These are phyloP conservation scores for Suillus variegatus DNA, from an alignment of 768 basidiomycete genomes.

Conservation along the genomic window DNA sequence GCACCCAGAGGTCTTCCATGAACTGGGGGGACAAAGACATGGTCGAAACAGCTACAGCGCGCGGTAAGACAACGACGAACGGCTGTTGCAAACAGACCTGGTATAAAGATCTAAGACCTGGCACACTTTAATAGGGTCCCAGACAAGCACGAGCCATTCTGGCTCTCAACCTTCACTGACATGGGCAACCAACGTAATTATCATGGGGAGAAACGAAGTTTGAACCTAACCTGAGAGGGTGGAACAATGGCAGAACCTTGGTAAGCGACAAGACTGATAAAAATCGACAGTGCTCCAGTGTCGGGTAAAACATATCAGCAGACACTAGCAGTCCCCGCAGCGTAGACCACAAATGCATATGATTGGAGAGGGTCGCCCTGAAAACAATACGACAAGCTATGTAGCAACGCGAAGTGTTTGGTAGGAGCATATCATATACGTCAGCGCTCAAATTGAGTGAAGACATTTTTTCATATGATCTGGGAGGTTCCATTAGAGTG, in stretches of 20 bases:
- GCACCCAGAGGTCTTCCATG: conserved; percentile 6
- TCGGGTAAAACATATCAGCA: too few relatives aligned
- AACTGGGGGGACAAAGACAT: conserved; percentile 8
- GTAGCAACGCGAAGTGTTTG: neutral
- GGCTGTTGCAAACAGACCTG: neutral
- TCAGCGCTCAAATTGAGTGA: neutral
- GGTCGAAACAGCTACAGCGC: neutral
- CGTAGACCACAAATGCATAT: neutral
- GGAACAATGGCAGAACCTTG: neutral
- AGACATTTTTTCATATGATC: neutral
- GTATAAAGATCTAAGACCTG: neutral
- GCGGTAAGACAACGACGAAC: neutral
- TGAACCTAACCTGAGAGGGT: neutral
- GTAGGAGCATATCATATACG: neutral
- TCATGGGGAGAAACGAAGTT: neutral
- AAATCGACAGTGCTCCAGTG: neutral
- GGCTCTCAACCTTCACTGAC: neutral
- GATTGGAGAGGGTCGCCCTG: neutral
- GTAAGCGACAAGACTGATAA: too few relatives aligned
- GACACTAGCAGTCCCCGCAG: neutral
- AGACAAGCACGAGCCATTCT: neutral
- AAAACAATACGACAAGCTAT: neutral
- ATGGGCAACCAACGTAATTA: neutral
- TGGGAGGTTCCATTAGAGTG: neutral
- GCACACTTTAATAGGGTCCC: neutral